Conservation (phyloP, 495 filamentous ascomycete species). For the Aspergillus indologenus region DNA sequence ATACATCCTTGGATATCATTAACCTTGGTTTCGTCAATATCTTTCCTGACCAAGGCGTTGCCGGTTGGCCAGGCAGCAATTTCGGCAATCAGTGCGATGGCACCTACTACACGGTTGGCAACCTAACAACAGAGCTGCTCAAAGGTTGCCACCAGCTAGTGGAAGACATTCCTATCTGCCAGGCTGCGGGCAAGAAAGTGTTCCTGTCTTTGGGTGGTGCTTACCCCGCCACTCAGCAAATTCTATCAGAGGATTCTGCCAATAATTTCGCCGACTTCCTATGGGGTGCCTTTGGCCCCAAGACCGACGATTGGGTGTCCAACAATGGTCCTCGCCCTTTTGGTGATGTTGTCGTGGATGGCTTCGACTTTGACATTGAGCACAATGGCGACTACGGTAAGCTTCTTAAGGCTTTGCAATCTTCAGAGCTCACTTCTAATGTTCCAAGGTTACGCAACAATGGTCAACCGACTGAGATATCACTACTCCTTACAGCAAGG, state of each 20-base stretch:
- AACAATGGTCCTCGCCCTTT: slow-evolving; percentile 55
- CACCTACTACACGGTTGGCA: slow-evolving; percentile 41
- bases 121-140: slow-evolving; percentile 33
- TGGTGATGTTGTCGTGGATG: slow-evolving; percentile 58
- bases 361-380: slow-evolving; percentile 72
- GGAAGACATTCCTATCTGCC: slow-evolving; percentile 63
- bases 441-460: slow-evolving; percentile 34
- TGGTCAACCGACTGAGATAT: slow-evolving; percentile 51
- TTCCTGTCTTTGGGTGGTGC: slow-evolving; percentile 64
- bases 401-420: slow-evolving; percentile 13
- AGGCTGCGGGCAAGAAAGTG: slow-evolving; percentile 62
- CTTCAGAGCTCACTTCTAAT: slow-evolving; percentile 12
- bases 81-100: slow-evolving; percentile 64
- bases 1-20: slow-evolving; percentile 62
- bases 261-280: slow-evolving; percentile 56
- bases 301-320: slow-evolving; percentile 33
- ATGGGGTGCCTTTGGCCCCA: slow-evolving; percentile 63
- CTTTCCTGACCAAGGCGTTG: slow-evolving; percentile 56
- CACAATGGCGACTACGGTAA: slow-evolving; percentile 43
- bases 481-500: slow-evolving; percentile 44
- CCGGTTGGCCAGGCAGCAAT: slow-evolving; percentile 57
- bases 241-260: slow-evolving; percentile 31
- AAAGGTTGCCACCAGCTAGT: slow-evolving; percentile 50
- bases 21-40: slow-evolving; percentile 62
- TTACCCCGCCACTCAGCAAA: slow-evolving; percentile 36